Conservation (phyloP, 495 filamentous ascomycete species). For the Daldinia grandis region DNA sequence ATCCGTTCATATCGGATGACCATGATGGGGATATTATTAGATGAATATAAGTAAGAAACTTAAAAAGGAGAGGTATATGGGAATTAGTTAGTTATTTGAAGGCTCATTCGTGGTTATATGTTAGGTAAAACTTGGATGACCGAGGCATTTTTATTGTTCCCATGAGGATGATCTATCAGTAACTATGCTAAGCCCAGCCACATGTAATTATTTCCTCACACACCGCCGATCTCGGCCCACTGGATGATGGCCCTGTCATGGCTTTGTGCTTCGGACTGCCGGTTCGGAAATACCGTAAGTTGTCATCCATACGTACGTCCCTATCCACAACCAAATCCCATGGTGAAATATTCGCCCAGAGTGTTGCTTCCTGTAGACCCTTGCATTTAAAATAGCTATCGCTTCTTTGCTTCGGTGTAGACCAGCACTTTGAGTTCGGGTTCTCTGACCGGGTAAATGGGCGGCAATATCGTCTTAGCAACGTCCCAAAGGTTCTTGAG, state of each 20-base stretch:
- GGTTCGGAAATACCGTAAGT: neutral
- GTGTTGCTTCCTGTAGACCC: neutral
- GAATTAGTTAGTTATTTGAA: constrained; percentile 5
- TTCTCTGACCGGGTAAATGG: neutral
- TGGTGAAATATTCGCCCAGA: neutral
- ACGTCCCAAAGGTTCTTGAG: neutral
- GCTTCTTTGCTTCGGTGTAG: neutral
- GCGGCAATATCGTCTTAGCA: neutral
- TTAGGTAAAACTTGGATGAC: neutral
- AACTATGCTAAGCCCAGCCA: neutral
- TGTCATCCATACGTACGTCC: neutral
- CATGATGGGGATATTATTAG: neutral
- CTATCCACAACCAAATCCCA: neutral
- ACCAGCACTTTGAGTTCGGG: constrained; percentile 12
- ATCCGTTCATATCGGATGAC: neutral
- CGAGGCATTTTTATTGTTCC: constrained; percentile 19
- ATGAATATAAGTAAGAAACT: neutral
- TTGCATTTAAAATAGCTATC: neutral
- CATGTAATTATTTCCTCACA: constrained; percentile 8
- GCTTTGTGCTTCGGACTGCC: constrained; percentile 4
- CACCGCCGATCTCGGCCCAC: constrained; percentile 33
- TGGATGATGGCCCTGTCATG: neutral
- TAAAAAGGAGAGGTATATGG: neutral
- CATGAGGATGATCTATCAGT: constrained; percentile 1
- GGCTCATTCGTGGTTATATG: neutral